Conservation (phyloP, 2,329 filamentous ascomycete species). For the Paraphaeosphaeria minitans region DNA sequence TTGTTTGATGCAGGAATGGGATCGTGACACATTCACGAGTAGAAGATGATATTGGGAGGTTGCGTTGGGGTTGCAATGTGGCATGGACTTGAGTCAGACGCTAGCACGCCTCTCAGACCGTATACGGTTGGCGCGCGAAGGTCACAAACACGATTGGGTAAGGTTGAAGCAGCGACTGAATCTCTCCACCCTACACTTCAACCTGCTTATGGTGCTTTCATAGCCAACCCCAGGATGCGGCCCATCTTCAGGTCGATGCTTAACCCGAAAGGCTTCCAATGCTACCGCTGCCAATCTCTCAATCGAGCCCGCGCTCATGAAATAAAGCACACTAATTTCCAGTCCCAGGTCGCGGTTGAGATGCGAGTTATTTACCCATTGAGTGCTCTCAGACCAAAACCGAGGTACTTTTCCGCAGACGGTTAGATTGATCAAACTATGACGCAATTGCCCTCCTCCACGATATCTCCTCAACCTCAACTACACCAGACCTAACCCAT, state of each 20-base stretch:
- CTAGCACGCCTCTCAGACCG: not conserved
- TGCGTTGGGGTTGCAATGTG: not conserved
- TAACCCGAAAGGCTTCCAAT: not conserved
- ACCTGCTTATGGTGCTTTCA: not conserved
- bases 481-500: not conserved
- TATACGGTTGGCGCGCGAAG: not conserved
- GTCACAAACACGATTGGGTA: not conserved
- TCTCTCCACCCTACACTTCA: not conserved
- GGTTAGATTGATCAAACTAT: not conserved
- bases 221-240: not conserved
- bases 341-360: not conserved
- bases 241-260: not conserved
- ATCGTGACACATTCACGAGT: no score
- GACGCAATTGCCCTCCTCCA: not conserved
- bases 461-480: not conserved
- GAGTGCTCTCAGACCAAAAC: not conserved
- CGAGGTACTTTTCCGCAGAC: no score
- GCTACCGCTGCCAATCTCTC: not conserved
- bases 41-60: no score
- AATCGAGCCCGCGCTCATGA: not conserved
- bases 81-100: not conserved
- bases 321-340: not conserved
- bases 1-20: no score
- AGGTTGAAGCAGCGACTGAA: not conserved
- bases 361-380: not conserved